These are phyloP conservation scores for Tranzscheliella williamsii DNA, from an alignment of 1,284 basidiomycete species.

Conservation along the genomic window DNA sequence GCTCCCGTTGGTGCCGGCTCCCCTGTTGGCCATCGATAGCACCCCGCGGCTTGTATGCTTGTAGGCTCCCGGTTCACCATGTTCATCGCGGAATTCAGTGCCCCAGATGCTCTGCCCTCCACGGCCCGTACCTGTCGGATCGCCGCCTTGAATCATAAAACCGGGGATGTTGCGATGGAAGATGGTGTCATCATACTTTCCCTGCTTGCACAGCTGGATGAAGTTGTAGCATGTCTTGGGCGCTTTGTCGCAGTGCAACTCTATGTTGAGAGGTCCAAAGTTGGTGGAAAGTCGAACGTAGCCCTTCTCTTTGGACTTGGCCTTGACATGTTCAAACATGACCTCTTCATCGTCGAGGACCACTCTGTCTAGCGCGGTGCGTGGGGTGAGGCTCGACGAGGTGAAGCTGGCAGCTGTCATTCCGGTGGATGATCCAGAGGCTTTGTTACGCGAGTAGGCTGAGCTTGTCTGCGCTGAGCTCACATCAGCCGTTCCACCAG, in stretches of 20 bases:
- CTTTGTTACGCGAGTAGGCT: slow-evolving; percentile 46
- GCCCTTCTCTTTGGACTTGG: slow-evolving; percentile 16
- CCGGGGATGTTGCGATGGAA: slow-evolving; percentile 95
- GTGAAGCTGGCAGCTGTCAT: slow-evolving; percentile 88
- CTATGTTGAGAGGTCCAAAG: slow-evolving; percentile 84
- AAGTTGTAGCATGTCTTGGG: slow-evolving; percentile 98
- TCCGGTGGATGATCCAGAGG: slow-evolving; percentile 87
- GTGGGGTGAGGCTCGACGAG: slow-evolving; percentile 83
- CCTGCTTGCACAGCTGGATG: slow-evolving; percentile 69
- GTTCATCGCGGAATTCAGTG: slow-evolving; percentile 90
- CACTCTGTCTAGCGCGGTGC: slow-evolving; percentile 75
- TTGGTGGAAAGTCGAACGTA: slow-evolving; percentile 78
- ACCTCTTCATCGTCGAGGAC: slow-evolving; percentile 88
- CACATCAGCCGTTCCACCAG: neutral
- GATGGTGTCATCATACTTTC: slow-evolving; percentile 81
- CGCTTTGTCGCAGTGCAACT: slow-evolving; percentile 86
- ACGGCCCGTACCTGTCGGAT: slow-evolving; percentile 91
- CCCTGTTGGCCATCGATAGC: slow-evolving; percentile 58
- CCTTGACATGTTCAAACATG: slow-evolving; percentile 72
- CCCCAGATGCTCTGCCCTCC: slow-evolving; percentile 95
- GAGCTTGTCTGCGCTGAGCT: neutral
- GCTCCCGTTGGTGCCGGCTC: slow-evolving; percentile 52
- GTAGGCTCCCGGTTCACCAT: slow-evolving; percentile 64
- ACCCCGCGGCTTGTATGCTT: slow-evolving; percentile 49
- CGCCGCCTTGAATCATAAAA: slow-evolving; percentile 98